Evolutionary conservation across 768 basidiomycete species (phyloP).

Genomic region (Calocybe cyanea): DNA sequence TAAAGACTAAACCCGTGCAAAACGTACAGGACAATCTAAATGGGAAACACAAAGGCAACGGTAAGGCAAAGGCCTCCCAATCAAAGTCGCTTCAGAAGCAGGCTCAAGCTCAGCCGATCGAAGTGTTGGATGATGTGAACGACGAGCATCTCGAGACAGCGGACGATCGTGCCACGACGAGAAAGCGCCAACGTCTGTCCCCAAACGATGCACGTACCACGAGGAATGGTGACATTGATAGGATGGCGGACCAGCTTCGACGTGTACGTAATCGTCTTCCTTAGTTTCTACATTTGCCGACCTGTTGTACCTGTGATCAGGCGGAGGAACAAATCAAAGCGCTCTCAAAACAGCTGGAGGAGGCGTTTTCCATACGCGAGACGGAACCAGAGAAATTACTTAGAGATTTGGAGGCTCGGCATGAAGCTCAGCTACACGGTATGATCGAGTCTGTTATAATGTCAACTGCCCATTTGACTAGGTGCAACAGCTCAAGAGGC

Average conservation of each 20-base stretch:
- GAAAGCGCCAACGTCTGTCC: too few species aligned
- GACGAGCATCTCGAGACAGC: slow-evolving; percentile 3
- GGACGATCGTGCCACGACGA: neutral
- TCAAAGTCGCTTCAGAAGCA: slow-evolving; percentile 15
- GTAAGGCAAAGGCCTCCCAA: slow-evolving; percentile 28
- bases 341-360: slow-evolving; percentile 54
- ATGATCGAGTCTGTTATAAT: slow-evolving; percentile 10
- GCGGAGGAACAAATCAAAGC: slow-evolving; percentile 40
- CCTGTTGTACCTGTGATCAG: slow-evolving; percentile 19
- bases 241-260: slow-evolving; percentile 20
- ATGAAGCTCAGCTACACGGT: slow-evolving; percentile 54
- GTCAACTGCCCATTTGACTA: neutral
- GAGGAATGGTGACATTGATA: slow-evolving; percentile 12
- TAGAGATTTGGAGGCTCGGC: slow-evolving; percentile 44
- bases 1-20: slow-evolving; percentile 5
- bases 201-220: slow-evolving; percentile 1
- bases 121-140: slow-evolving; percentile 14
- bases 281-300: neutral
- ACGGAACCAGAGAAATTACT: slow-evolving; percentile 65
- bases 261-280: slow-evolving; percentile 18
- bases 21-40: slow-evolving; percentile 13
- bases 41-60: slow-evolving; percentile 29
- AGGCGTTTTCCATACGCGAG: slow-evolving; percentile 50
- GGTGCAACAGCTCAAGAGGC: slow-evolving; percentile 55
- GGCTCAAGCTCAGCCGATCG: slow-evolving; percentile 9